Conservation (phyloP, 768 basidiomycete species). For the Guyanaporus albipodus region DNA sequence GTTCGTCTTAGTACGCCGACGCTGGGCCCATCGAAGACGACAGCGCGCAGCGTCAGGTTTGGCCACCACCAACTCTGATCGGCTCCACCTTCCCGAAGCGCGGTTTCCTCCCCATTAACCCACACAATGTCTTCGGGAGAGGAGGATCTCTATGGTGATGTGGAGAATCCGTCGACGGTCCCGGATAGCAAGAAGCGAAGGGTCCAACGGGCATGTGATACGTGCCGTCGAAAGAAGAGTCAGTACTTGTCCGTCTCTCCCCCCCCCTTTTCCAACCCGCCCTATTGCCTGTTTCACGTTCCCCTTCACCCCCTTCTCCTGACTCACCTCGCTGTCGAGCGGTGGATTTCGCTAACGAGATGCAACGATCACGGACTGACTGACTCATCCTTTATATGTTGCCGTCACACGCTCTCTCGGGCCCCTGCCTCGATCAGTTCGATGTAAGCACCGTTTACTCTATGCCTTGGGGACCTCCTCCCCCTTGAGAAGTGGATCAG, state of each 20-base stretch:
- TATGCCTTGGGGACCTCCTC: not conserved
- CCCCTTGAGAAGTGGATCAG: not conserved
- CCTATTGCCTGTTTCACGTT: too few relatives aligned
- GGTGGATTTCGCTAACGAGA: too few relatives aligned
- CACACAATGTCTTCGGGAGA: constrained; percentile 54
- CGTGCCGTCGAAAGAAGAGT: constrained; percentile 84
- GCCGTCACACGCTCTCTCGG: too few relatives aligned
- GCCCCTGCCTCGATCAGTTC: constrained; percentile 16
- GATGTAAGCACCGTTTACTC: constrained; percentile 19
- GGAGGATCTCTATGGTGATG: constrained; percentile 55
- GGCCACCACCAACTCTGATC: too few relatives aligned
- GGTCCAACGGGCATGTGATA: constrained; percentile 77
- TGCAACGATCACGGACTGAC: constrained; percentile 4
- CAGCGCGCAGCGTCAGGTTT: too few relatives aligned
- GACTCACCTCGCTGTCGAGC: too few relatives aligned
- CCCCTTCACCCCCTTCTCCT: too few relatives aligned
- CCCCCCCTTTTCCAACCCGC: not conserved
- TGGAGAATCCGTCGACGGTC: constrained; percentile 29
- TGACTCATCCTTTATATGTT: too few relatives aligned
- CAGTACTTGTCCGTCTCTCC: constrained; percentile 19
- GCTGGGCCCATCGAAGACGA: too few relatives aligned
- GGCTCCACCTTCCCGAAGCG: too few relatives aligned
- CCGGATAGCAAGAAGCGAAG: constrained; percentile 60
- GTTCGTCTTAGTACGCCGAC: too few relatives aligned
- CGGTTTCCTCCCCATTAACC: too few relatives aligned